Evolutionary conservation across 257 asterid species (phyloP).

Genomic region (Solanum rostratum): DNA sequence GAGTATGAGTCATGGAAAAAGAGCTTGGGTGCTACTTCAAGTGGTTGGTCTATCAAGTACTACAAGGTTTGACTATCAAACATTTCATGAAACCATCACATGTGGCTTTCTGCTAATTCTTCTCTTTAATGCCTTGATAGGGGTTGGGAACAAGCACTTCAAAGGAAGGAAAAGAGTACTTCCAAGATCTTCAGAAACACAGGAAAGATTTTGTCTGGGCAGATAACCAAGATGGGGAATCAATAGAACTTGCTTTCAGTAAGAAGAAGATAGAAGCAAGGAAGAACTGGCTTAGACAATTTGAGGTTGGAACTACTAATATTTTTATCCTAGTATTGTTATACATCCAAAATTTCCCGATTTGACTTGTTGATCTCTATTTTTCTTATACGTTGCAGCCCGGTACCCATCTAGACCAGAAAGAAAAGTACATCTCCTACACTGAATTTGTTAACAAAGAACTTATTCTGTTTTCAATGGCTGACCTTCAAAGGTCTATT

Average conservation of each 20-base stretch:
- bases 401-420: slow-evolving; percentile 81
- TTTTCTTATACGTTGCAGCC: slow-evolving; percentile 42
- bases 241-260: slow-evolving; percentile 97
- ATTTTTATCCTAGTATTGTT: neutral
- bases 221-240: slow-evolving; percentile 78
- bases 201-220: slow-evolving; percentile 85
- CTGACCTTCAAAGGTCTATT: slow-evolving; percentile 95
- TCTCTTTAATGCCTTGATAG: slow-evolving; percentile 25
- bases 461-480: slow-evolving; percentile 80
- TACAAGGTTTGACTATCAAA: slow-evolving; percentile 63
- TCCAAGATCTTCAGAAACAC: slow-evolving; percentile 63
- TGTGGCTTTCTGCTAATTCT: neutral
- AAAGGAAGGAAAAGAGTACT: slow-evolving; percentile 89
- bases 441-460: slow-evolving; percentile 94
- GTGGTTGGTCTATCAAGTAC: slow-evolving; percentile 85
- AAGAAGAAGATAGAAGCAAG: slow-evolving; percentile 95
- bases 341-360: neutral
- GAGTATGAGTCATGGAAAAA: slow-evolving; percentile 87
- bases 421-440: slow-evolving; percentile 51
- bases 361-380: neutral
- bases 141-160: slow-evolving; percentile 98
- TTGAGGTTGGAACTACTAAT: slow-evolving; percentile 36
- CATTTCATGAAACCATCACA: neutral
- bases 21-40: slow-evolving; percentile 43
- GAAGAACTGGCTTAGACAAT: slow-evolving; percentile 90